Percentiles rank a stretch among this genome's conserved stretches.
Evolutionary conservation across 225 moss, liverwort and hornwort genomes (phyloP).

Genomic region (Thuidium tamariscinum): DNA sequence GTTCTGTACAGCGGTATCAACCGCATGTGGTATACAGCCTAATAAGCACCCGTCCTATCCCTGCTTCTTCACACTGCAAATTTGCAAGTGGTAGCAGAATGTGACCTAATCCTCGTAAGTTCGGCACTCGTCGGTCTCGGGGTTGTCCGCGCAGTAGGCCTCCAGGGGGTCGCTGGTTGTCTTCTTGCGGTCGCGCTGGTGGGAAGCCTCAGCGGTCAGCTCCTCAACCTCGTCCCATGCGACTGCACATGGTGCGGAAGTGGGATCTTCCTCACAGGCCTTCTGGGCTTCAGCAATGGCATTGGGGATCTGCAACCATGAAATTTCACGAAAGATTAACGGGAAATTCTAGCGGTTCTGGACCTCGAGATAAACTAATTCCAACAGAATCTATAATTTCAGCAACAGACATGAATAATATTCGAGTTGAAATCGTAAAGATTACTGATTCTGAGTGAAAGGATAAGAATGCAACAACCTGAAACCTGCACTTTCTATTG

Average conservation of each 20-base stretch:
- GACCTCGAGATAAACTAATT: neutral
- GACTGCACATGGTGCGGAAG: constrained; percentile 28
- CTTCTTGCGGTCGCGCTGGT: constrained; percentile 20
- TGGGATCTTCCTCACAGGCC: constrained; percentile 16
- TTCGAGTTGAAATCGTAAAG: neutral
- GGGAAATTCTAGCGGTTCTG: no score
- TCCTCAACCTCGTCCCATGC: constrained; percentile 47
- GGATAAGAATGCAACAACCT: neutral
- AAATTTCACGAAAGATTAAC: neutral
- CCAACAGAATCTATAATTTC: neutral
- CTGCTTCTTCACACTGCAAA: neutral
- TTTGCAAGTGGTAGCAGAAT: neutral
- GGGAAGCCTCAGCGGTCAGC: constrained; percentile 16
- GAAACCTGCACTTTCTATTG: neutral
- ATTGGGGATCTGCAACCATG: neutral
- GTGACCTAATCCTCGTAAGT: constrained; percentile 31
- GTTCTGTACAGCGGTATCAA: constrained; percentile 29
- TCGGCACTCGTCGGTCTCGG: constrained; percentile 40
- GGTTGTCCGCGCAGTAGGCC: constrained; percentile 27
- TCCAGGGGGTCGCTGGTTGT: constrained; percentile 17
- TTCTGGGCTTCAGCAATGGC: constrained; percentile 26
- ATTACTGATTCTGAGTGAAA: neutral
- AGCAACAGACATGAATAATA: neutral
- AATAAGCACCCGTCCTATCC: neutral
- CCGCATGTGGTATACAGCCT: constrained; percentile 21